Evolutionary conservation across 345 rosid species (phyloP).

Genomic region (Aegle marmelos): DNA sequence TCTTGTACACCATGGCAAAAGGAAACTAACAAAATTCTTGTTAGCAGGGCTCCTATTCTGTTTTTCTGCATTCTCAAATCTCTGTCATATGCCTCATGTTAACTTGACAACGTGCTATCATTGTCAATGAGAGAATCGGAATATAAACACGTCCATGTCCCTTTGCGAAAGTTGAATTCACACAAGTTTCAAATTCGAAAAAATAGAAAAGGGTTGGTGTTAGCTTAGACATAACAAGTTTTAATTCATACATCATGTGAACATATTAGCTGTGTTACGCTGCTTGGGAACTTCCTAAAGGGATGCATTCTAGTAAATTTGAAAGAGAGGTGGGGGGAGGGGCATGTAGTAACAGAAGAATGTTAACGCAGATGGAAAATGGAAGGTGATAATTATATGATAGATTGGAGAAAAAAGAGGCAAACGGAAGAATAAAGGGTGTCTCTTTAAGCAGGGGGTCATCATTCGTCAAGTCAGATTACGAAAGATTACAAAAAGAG

Average conservation of each 20-base stretch:
- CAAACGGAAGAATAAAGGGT: constrained; percentile 59
- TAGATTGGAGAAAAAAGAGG: constrained; percentile 30
- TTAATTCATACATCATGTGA: no score
- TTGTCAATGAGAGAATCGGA: neutral
- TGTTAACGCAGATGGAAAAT: constrained; percentile 4
- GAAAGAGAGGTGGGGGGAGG: neutral
- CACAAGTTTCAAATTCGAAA: neutral
- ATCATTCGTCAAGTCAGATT: constrained; percentile 16
- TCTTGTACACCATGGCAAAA: neutral
- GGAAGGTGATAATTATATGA: constrained; percentile 20
- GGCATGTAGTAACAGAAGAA: neutral
- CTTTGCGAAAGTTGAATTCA: neutral
- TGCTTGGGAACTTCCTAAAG: no score
- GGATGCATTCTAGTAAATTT: neutral
- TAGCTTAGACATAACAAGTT: no score
- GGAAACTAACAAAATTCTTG: constrained; percentile 1
- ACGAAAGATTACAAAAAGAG: constrained; percentile 17
- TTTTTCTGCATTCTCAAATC: neutral
- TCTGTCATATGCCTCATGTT: neutral
- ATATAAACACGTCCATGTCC: neutral
- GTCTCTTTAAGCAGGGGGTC: constrained; percentile 37
- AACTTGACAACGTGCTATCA: neutral
- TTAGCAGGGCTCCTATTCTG: neutral
- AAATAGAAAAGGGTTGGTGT: neutral
- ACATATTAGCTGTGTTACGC: no score